Evolutionary conservation across 768 basidiomycete species (phyloP), one percentile per base, ranked within the genome.

Genomic region (Tylopilus sp.): DNA sequence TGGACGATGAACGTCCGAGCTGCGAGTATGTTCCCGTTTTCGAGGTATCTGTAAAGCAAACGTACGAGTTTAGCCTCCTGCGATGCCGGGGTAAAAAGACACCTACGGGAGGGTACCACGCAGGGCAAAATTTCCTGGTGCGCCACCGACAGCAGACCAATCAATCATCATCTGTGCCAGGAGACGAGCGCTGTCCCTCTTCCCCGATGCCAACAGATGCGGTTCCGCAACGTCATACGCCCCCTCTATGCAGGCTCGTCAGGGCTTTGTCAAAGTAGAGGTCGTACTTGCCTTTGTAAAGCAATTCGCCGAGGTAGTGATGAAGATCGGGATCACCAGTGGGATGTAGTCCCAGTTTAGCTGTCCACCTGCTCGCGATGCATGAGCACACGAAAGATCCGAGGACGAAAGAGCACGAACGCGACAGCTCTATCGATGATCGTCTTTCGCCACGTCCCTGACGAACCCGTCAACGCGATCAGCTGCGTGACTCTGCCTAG

Each of bases 1-100:
- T 85, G 81, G n/a, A 78, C 75, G 65, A 95, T 85, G 76, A 98
- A 97, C n/a, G 87, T 82, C n/a, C 83, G 82, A 4, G 95, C 91
- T 4, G 90, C 90, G n/a, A 92, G 81, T 62, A 99, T 86, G 57
- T 93, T 93, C 15, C 91, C 91, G 47, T 92, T 90, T 55, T 79
- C 80, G 21, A 94, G 74, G 61, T 89, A 90, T 51, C 88, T 91
- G 60, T 15, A 31, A 23, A 36, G 44, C 28, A 48, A 40, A 51
- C 25, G 43, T n/a, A 22, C 1, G 20, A 56, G 40, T 35, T 15
- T 55, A 15, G 25, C 47, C 12, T 31, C 23, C 42, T 20, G 17
- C 25, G 36, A 2, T 21, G 23, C 44, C 18, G 31, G 30, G 20
- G 20, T n/a, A n/a, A 40, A 35, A 8, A 50, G 17, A 67, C 28